Evolutionary conservation across 75 land plant genomes (phyloP).

Genomic region (Pinus tabuliformis): DNA sequence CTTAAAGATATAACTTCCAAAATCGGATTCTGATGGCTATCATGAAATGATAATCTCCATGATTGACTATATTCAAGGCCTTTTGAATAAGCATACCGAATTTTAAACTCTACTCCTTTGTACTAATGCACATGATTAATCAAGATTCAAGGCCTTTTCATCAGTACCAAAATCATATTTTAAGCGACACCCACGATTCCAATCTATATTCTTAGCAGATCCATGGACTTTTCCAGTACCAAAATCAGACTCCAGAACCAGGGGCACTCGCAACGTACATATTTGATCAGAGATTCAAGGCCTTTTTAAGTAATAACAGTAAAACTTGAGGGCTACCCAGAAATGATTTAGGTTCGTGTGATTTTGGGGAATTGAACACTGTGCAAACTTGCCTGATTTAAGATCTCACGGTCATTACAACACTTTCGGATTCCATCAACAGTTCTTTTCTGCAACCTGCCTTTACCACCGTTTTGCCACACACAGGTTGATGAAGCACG

Average conservation of each 20-base stretch:
- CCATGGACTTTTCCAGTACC: background rate
- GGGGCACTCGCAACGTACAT: background rate
- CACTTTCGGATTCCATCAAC: background rate
- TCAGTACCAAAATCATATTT: background rate
- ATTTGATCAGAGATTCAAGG: background rate
- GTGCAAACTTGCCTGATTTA: background rate
- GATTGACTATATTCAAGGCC: too few species aligned
- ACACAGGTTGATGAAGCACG: background rate
- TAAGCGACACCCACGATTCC: background rate
- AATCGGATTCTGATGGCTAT: too few species aligned
- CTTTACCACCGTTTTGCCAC: background rate
- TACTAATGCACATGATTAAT: too few species aligned
- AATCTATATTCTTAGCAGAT: background rate
- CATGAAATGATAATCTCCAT: too few species aligned
- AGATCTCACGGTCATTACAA: background rate
- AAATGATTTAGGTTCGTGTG: background rate
- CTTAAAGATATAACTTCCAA: too few species aligned
- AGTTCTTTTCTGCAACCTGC: background rate
- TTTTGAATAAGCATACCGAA: too few species aligned
- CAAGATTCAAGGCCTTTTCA: background rate
- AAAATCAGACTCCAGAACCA: background rate
- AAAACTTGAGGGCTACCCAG: background rate
- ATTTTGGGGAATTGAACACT: background rate
- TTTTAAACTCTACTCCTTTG: too few species aligned
- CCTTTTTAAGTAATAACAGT: background rate